phyloP scores from a whole-genome alignment of 2,329 filamentous ascomycete species.

The Ceratocystis destructans region DNA sequence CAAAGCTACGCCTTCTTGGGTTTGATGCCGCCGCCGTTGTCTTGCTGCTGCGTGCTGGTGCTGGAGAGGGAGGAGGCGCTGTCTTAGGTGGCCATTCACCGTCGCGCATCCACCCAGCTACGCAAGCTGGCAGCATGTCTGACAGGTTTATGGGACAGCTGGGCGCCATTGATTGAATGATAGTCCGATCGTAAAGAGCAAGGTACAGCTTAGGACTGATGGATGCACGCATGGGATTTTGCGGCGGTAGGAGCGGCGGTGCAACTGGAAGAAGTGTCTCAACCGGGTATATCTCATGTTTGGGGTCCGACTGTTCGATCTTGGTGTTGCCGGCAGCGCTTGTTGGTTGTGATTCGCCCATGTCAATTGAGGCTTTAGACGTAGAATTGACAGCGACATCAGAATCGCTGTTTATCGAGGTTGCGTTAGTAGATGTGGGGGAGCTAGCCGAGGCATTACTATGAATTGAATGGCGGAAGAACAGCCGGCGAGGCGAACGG shows the following conservation, averaged over 20 bases:
- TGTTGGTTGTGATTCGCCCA: constrained; percentile 18
- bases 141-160: constrained; percentile 76
- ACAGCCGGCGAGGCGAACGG: constrained; percentile 36
- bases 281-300: constrained; percentile 33
- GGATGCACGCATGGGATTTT: constrained; percentile 62
- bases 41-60: constrained; percentile 30
- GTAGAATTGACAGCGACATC: constrained; percentile 27
- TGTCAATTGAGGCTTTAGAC: constrained; percentile 33
- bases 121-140: constrained; percentile 67
- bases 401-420: constrained; percentile 21
- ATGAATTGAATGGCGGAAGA: constrained; percentile 36
- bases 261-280: constrained; percentile 57
- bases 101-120: constrained; percentile 82
- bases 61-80: constrained; percentile 34
- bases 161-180: constrained; percentile 65
- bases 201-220: constrained; percentile 63
- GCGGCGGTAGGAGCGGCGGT: constrained; percentile 55
- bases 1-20: constrained; percentile 35
- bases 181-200: constrained; percentile 80
- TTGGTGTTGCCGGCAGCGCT: constrained; percentile 4
- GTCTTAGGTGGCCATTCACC: constrained; percentile 78
- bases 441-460: constrained; percentile 23
- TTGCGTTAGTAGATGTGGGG: constrained; percentile 19
- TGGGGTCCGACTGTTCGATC: background rate
- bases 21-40: constrained; percentile 23